Conservation (phyloP, 495 filamentous ascomycete species). For the Ascodesmis nigricans region DNA sequence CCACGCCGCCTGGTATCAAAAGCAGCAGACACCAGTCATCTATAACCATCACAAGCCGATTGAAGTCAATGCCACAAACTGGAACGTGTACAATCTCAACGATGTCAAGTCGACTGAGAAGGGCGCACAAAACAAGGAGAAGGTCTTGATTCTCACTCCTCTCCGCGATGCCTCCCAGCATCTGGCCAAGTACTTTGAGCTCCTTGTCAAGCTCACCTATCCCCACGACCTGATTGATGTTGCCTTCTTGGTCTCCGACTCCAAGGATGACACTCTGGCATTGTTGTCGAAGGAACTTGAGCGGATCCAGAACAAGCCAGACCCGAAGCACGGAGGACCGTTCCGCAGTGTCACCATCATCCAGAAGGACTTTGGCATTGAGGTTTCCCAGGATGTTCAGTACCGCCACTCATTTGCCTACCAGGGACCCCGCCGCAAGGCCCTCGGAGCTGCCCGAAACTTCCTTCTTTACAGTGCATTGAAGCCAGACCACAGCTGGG, state of each 20-base stretch:
- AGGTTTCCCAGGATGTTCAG: slow-evolving; percentile 46
- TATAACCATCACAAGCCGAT: slow-evolving; percentile 87
- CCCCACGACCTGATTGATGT: slow-evolving; percentile 91
- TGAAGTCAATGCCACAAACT: slow-evolving; percentile 58
- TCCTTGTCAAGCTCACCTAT: slow-evolving; percentile 73
- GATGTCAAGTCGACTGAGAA: slow-evolving; percentile 57
- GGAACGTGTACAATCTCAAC: slow-evolving; percentile 64
- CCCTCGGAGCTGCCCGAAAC: slow-evolving; percentile 75
- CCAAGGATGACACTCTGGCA: slow-evolving; percentile 69
- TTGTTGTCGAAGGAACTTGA: slow-evolving; percentile 60
- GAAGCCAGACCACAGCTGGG: slow-evolving; percentile 89
- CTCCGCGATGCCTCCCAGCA: slow-evolving; percentile 69
- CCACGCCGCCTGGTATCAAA: slow-evolving; percentile 66
- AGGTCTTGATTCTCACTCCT: slow-evolving; percentile 85
- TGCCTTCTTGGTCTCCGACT: slow-evolving; percentile 83
- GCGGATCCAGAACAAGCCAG: slow-evolving; percentile 62
- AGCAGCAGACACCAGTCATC: slow-evolving; percentile 74
- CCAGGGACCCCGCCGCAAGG: slow-evolving; percentile 74
- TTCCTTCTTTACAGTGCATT: slow-evolving; percentile 69
- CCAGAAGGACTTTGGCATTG: slow-evolving; percentile 67
- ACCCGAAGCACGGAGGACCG: slow-evolving; percentile 35
- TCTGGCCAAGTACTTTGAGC: slow-evolving; percentile 76
- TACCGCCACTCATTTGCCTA: slow-evolving; percentile 69
- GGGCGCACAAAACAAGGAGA: slow-evolving; percentile 57
- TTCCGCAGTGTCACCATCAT: slow-evolving; percentile 70